Percentiles rank a stretch among this genome's conserved stretches.
Evolutionary conservation across 2,329 filamentous ascomycete species (phyloP).

Genomic region (Fusarium kyushuense): DNA sequence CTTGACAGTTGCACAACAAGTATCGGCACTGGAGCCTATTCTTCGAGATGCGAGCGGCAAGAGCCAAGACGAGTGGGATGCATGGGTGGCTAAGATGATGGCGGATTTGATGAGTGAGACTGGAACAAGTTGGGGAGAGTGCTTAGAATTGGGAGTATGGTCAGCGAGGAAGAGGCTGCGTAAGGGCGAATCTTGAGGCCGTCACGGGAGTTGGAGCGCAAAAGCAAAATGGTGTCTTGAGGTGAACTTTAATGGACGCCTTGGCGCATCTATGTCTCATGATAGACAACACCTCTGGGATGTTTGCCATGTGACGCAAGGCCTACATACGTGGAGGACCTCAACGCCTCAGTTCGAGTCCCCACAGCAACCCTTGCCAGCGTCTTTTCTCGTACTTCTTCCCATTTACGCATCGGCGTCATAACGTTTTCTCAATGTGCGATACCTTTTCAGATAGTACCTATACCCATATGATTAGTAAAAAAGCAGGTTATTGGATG

Average conservation of each 20-base stretch:
- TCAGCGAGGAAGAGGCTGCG: constrained; percentile 77
- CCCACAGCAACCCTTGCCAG: constrained; percentile 8
- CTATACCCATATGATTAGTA: constrained; percentile 49
- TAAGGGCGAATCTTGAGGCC: constrained; percentile 10
- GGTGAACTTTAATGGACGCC: constrained; percentile 15
- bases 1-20: constrained; percentile 82
- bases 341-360: constrained; percentile 9
- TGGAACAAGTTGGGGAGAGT: constrained; percentile 85
- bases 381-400: constrained; percentile 7
- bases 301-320: constrained; percentile 6
- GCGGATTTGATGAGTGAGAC: constrained; percentile 82
- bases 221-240: constrained; percentile 31
- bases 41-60: constrained; percentile 86
- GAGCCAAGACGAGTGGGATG: constrained; percentile 91
- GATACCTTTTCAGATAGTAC: constrained; percentile 86
- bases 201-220: constrained; percentile 15
- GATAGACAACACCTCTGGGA: constrained; percentile 23
- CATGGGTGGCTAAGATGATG: constrained; percentile 90
- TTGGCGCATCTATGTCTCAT: constrained; percentile 28
- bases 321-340: background rate
- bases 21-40: constrained; percentile 86
- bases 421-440: constrained; percentile 86
- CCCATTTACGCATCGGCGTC: constrained; percentile 56
- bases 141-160: constrained; percentile 87
- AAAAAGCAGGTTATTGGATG: constrained; percentile 30